Base-by-base conservation (phyloP, 148 eudicot species). In the Chenopodium berlandieri region DNA sequence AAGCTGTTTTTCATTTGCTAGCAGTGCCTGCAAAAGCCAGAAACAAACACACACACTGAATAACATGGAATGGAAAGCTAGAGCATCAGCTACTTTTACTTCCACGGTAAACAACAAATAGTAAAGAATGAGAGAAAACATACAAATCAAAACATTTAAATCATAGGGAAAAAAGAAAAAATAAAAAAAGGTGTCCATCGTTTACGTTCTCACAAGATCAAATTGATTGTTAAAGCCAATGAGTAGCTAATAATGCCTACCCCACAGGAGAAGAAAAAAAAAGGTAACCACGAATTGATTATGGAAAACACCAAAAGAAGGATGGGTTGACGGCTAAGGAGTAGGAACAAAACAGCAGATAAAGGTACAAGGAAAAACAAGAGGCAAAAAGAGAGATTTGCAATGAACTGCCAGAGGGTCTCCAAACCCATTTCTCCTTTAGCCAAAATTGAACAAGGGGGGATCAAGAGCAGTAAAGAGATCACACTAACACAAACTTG, bases 1-100 rank as follows among this genome's bases (percentile, higher is more conserved):
- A 14, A 93, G 92, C 86, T 93, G 95, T 66, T 92, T 93, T 44
- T 90, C 88, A 88, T 93, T 93, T 27, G 94, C 97, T 84, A 93
- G 89, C 79, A 90, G 94, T 58, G 83, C 89, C 97, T 93, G 91
- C 82, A 90, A 86, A 78, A 20, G 77, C 72, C 68, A 75, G 75
- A 80, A 54, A 50, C 1, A 46, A 19, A 58, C 19, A 58, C 23
- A 14, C 16, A 52, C 12, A 52, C 56, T 10, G 56, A 52, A 52
- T 10, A 58, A 14, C 63, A 58, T 58, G 22, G 22, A 58, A 20
- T 22, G 37, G 5, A 27, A 75, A 17, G 4, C 13, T 30, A 56
- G 37, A 75, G 22, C 27, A 56, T 76, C 30, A 23, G 48, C 17
- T 34, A 37, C 20, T n/a, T 4, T 7, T 37, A 67, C 37, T 67